Conservation (phyloP, 331 rosid genomes). For the Malus hybrid region DNA sequence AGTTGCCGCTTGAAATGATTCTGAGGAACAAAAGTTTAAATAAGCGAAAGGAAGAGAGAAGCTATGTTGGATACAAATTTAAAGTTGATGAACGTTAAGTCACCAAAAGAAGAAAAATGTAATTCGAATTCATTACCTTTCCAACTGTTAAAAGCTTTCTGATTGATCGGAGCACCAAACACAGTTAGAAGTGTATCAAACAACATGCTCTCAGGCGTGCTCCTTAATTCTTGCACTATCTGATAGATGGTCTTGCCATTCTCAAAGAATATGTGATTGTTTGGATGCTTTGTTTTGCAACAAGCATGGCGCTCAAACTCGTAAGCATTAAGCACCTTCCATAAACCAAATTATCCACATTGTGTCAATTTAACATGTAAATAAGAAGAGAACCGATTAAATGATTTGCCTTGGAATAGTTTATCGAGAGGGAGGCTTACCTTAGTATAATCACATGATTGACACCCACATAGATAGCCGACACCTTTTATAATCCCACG, state of each 20-base stretch:
- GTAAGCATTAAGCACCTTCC: constrained; percentile 77
- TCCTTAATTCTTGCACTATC: constrained; percentile 76
- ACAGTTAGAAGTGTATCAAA: constrained; percentile 68
- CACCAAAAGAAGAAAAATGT: neutral
- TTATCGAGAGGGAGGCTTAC: constrained; percentile 23
- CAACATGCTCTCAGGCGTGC: constrained; percentile 72
- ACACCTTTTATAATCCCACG: constrained; percentile 78
- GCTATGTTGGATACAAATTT: neutral
- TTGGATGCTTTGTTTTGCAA: constrained; percentile 89
- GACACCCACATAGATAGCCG: constrained; percentile 92
- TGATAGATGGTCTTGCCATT: constrained; percentile 85
- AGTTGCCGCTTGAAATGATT: constrained; percentile 91
- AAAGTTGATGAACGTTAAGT: neutral
- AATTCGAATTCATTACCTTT: constrained; percentile 38
- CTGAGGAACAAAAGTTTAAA: constrained; percentile 22
- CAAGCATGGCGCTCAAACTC: constrained; percentile 93
- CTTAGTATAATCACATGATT: constrained; percentile 65
- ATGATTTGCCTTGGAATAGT: constrained; percentile 40
- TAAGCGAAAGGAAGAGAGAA: neutral
- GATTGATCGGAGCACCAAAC: constrained; percentile 79
- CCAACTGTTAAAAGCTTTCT: constrained; percentile 73
- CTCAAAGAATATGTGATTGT: constrained; percentile 78
- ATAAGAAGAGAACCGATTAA: constrained; percentile 6
- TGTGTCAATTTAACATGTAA: constrained; percentile 1
- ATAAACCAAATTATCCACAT: constrained; percentile 7